Evolutionary conservation across 2,329 filamentous ascomycete species (phyloP).

Genomic region (Botrytis squamosa): DNA sequence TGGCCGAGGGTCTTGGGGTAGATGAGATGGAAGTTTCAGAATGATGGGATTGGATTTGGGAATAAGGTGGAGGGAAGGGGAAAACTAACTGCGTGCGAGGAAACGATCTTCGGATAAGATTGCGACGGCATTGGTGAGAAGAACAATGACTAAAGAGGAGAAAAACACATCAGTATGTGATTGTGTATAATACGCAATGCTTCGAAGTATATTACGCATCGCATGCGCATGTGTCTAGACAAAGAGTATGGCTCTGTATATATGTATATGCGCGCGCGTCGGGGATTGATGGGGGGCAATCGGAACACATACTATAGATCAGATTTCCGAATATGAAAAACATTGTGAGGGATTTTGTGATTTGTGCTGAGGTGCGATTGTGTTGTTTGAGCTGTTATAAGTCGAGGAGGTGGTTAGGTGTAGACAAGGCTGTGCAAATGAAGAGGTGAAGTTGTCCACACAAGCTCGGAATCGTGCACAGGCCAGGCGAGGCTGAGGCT

Average conservation of each 20-base stretch:
- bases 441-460: slow-evolving; percentile 18
- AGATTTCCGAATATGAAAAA: slow-evolving; percentile 68
- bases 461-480: slow-evolving; percentile 5
- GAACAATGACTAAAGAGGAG: slow-evolving; percentile 63
- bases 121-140: slow-evolving; percentile 90
- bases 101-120: slow-evolving; percentile 94
- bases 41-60: background rate
- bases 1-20: background rate
- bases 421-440: slow-evolving; percentile 18
- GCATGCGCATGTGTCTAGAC: background rate
- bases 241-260: background rate
- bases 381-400: slow-evolving; percentile 10
- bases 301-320: slow-evolving; percentile 60
- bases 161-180: background rate
- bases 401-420: slow-evolving; percentile 14
- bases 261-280: background rate
- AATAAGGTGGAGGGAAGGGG: background rate
- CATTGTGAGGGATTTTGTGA: slow-evolving; percentile 48
- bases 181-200: background rate
- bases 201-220: background rate
- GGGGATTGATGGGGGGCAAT: background rate
- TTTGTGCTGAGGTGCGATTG: background rate
- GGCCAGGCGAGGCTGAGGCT: slow-evolving; percentile 7
- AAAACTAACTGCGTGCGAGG: slow-evolving; percentile 67
- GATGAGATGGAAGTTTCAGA: background rate